Base-by-base conservation (phyloP, 2,329 filamentous ascomycete species). In the Cercospora berteroae region DNA sequence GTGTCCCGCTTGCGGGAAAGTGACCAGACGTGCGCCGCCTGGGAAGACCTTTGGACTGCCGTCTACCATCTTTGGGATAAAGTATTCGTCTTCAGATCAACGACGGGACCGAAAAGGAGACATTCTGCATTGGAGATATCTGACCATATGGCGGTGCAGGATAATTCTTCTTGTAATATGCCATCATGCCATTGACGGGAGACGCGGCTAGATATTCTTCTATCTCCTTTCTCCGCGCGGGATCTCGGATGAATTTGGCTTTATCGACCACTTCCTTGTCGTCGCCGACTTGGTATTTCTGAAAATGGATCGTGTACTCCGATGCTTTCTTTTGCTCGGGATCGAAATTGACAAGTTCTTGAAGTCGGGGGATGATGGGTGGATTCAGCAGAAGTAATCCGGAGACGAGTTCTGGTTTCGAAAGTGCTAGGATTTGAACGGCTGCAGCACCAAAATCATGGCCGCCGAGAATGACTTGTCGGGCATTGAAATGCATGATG, bases 101-200 rank as follows among this genome's bases (percentile, higher is more conserved):
- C 12, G 57, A 12, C 20, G 57, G 60, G 4, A 62, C 60, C 8
- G 60, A 31, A 6, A 36, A 39, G 1, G 60, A 29, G 2, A 7
- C 48, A 27, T 62, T 62, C 9, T 52, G 60, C 60, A 62, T 5
- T 16, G 60, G 42, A 23, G 60, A 62, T 16, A 16, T 50, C 42
- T 62, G 60, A 31, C 60, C 60, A 31, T 50, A 62, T 50, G 57
- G 62, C 31, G 62, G 62, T 4, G 29, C 62, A 29, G 62, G 62
- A 20, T 59, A 64, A 4, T 59, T 59, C 50, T 59, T 29, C 55
- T 59, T 64, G 27, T 64, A 59, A 7, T 64, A 64, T 44, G 52
- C 62, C 62, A 64, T 64, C 62, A 64, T 64, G 23, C 52, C 62
- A 5, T 64, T 64, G 2, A 64, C 50, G 4, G 62, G 52, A n/a